Evolutionary conservation across 495 filamentous ascomycete genomes (phyloP).

Genomic region (Cryomyces minteri): DNA sequence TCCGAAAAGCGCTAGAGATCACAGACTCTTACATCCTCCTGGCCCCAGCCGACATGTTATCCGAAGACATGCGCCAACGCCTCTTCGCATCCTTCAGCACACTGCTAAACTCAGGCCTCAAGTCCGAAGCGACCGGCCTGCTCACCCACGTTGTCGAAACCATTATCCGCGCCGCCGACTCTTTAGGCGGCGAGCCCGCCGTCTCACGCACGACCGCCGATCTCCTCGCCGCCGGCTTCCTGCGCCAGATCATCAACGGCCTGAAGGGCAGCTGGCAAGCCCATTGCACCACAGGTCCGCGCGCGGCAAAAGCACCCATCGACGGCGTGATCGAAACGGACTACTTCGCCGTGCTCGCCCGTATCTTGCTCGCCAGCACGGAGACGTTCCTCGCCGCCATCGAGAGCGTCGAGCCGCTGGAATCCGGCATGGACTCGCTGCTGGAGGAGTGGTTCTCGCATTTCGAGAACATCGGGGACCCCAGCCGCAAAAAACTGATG

Average conservation of each 20-base stretch:
- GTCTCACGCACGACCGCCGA: conserved; percentile 42
- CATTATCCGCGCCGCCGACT: conserved; percentile 49
- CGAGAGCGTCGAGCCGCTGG: conserved; percentile 19
- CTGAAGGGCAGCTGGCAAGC: conserved; percentile 54
- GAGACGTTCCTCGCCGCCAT: conserved; percentile 39
- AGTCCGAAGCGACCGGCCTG: conserved; percentile 43
- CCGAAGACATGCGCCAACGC: conserved; percentile 36
- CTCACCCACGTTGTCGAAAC: conserved; percentile 51
- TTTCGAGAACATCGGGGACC: conserved; percentile 64
- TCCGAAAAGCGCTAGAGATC: conserved; percentile 52
- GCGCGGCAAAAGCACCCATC: conserved; percentile 39
- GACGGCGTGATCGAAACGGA: conserved; percentile 57
- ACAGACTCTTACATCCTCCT: conserved; percentile 65
- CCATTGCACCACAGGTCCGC: conserved; percentile 60
- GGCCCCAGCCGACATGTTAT: conserved; percentile 56
- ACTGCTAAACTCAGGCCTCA: conserved; percentile 35
- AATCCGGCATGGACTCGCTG: conserved; percentile 50
- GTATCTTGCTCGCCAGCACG: conserved; percentile 54
- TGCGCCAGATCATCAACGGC: conserved; percentile 46
- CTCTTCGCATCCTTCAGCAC: conserved; percentile 38
- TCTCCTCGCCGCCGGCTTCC: conserved; percentile 47
- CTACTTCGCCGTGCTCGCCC: conserved; percentile 68
- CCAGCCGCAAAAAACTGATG: conserved; percentile 60
- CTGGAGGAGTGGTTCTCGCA: conserved; percentile 74
- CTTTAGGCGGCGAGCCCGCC: conserved; percentile 45